A percentile compares a stretch with the other conserved stretches of the same genome.
Evolutionary conservation across 768 basidiomycete genomes (phyloP).

Genomic region (Suillus sp.): DNA sequence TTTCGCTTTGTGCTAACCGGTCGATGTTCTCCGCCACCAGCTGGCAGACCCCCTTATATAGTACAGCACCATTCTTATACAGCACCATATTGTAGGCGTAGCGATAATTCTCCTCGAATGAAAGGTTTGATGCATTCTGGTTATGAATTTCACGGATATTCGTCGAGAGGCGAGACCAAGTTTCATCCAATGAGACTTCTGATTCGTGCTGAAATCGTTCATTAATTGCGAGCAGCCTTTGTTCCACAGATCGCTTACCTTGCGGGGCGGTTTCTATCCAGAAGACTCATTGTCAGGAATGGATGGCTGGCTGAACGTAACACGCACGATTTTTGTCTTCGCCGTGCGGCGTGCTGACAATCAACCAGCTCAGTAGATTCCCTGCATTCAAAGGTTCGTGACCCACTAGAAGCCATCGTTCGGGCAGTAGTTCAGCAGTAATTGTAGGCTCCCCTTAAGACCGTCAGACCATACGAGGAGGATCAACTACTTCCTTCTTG

Average conservation of each 20-base stretch:
- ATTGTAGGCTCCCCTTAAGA: conserved; percentile 4
- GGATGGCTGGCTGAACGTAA: conserved; percentile 24
- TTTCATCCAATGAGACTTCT: conserved; percentile 77
- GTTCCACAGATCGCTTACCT: conserved; percentile 36
- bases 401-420: conserved; percentile 36
- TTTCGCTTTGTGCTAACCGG: conserved; percentile 68
- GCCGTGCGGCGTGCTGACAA: conserved; percentile 31
- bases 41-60: conserved; percentile 83
- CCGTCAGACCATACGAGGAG: conserved; percentile 6
- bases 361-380: conserved; percentile 17
- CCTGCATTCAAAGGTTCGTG: background rate
- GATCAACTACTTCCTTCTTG: conserved; percentile 2
- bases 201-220: conserved; percentile 59
- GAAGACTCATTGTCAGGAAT: conserved; percentile 23
- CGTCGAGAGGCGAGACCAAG: conserved; percentile 75
- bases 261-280: conserved; percentile 47
- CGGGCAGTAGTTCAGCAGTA: background rate
- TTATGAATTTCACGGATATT: conserved; percentile 96
- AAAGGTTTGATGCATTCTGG: conserved; percentile 86
- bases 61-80: conserved; percentile 76
- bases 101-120: conserved; percentile 92
- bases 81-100: conserved; percentile 95
- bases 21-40: conserved; percentile 86
- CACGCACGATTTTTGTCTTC: conserved; percentile 47
- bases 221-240: conserved; percentile 2